Conservation (phyloP, 2,329 filamentous ascomycete genomes). For the Dryadomyces sulphureus region DNA sequence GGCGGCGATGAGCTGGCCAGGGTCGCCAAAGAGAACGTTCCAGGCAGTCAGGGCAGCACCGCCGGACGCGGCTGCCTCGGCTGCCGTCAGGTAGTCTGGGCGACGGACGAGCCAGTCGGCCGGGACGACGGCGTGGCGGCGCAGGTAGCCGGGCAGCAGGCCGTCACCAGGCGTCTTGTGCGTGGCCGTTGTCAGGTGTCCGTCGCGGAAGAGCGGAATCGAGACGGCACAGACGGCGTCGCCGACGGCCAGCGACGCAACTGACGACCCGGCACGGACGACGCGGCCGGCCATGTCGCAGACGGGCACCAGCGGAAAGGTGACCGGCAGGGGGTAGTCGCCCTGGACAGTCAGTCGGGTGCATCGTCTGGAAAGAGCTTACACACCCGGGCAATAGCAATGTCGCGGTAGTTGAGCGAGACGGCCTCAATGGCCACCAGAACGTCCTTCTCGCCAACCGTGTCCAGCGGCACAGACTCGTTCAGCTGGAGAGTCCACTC, state of each 20-base stretch:
- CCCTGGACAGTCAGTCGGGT: conserved; percentile 17
- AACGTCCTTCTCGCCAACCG: conserved; percentile 52
- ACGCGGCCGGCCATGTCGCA: conserved; percentile 41
- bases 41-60: conserved; percentile 26
- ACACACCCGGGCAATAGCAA: conserved; percentile 28
- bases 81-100: conserved; percentile 37
- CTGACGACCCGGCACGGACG: conserved; percentile 32
- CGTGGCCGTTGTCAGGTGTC: neutral
- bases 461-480: neutral
- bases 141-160: conserved; percentile 50
- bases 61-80: conserved; percentile 39
- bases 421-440: conserved; percentile 48
- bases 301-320: conserved; percentile 29
- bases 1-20: conserved; percentile 29
- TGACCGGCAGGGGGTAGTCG: conserved; percentile 28
- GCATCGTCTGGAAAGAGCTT: neutral
- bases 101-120: conserved; percentile 52
- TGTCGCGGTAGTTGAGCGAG: conserved; percentile 40
- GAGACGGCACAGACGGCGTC: conserved; percentile 26
- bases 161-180: conserved; percentile 26
- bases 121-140: conserved; percentile 51
- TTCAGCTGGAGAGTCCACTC: neutral
- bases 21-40: neutral
- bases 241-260: conserved; percentile 32
- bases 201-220: conserved; percentile 50